Evolutionary conservation across 2,329 filamentous ascomycete species (phyloP).

Genomic region (Cytospora paraplurivora): DNA sequence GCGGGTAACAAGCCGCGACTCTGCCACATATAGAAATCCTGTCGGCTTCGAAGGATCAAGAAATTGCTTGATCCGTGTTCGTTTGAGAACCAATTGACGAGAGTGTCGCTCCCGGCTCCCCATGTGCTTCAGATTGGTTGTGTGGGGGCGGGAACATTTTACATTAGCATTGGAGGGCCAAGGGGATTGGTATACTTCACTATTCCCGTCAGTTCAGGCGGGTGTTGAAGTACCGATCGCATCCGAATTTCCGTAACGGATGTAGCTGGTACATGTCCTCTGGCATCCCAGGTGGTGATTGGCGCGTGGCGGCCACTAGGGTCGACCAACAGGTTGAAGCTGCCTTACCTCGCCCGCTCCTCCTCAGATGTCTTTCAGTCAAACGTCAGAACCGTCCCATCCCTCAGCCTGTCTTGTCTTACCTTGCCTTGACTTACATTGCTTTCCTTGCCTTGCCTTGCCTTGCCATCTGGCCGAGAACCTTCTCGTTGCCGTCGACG

Average conservation of each 20-base stretch:
- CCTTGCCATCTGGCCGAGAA: not conserved
- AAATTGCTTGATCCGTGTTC: constrained; percentile 17
- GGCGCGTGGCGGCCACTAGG: not conserved
- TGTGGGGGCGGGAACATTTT: constrained; percentile 1
- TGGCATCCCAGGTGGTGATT: constrained; percentile 1
- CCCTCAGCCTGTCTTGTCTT: not conserved
- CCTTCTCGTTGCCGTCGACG: not conserved
- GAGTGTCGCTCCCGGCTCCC: constrained; percentile 1
- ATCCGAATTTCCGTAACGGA: not conserved
- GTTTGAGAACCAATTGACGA: constrained; percentile 20
- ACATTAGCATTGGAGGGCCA: not conserved
- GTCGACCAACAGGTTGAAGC: not conserved
- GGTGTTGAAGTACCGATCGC: not conserved
- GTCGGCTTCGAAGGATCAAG: constrained; percentile 10
- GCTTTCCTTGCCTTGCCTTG: not conserved
- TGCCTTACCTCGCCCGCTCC: constrained; percentile 1
- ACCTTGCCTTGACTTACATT: not conserved
- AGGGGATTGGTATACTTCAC: not conserved
- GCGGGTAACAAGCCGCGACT: not conserved
- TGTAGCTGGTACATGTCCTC: not conserved
- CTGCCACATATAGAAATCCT: not conserved
- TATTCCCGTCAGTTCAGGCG: not conserved
- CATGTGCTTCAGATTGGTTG: constrained; percentile 9
- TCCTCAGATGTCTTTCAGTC: not conserved
- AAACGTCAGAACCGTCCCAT: constrained; percentile 1